Evolutionary conservation across 2,329 filamentous ascomycete genomes (phyloP).

Genomic region (Cylindrodendrum hubeiense): DNA sequence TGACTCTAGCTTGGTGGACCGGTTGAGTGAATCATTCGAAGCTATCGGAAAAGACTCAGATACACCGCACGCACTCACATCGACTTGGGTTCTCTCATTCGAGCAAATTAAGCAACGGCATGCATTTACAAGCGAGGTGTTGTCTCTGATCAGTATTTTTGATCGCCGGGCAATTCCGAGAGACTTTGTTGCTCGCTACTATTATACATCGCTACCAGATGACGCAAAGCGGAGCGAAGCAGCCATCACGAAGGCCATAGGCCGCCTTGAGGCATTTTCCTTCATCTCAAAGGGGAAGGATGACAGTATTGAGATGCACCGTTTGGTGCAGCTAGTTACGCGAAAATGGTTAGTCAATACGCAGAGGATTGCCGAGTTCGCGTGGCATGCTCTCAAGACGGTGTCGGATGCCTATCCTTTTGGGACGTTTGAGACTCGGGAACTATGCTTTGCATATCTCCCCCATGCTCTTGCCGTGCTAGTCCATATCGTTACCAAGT

Average conservation of each 20-base stretch:
- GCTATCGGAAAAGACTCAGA: slow-evolving; percentile 44
- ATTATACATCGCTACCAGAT: neutral
- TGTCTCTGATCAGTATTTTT: slow-evolving; percentile 50
- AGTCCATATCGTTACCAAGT: slow-evolving; percentile 11
- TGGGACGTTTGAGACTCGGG: slow-evolving; percentile 12
- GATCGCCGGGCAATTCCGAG: slow-evolving; percentile 47
- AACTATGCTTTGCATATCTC: slow-evolving; percentile 30
- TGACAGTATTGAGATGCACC: slow-evolving; percentile 26
- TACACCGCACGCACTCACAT: slow-evolving; percentile 39
- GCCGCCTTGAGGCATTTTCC: slow-evolving; percentile 45
- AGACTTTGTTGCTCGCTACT: slow-evolving; percentile 36
- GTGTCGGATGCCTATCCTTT: slow-evolving; percentile 35
- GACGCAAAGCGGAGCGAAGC: neutral
- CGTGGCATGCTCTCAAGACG: slow-evolving; percentile 32
- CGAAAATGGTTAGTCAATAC: slow-evolving; percentile 11
- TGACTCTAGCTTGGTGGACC: slow-evolving; percentile 27
- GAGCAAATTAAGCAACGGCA: slow-evolving; percentile 45
- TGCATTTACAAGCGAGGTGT: slow-evolving; percentile 42
- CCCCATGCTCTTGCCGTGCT: slow-evolving; percentile 41
- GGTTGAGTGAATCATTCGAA: slow-evolving; percentile 47
- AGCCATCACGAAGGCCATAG: slow-evolving; percentile 34
- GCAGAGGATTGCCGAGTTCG: neutral
- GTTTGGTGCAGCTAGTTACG: slow-evolving; percentile 24
- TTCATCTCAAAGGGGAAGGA: slow-evolving; percentile 3
- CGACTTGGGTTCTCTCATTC: slow-evolving; percentile 49